A percentile compares a stretch with the other conserved stretches of the same genome.
These are phyloP conservation scores for Withania somnifera DNA, from an alignment of 305 asterid species.

Conservation along the genomic window DNA sequence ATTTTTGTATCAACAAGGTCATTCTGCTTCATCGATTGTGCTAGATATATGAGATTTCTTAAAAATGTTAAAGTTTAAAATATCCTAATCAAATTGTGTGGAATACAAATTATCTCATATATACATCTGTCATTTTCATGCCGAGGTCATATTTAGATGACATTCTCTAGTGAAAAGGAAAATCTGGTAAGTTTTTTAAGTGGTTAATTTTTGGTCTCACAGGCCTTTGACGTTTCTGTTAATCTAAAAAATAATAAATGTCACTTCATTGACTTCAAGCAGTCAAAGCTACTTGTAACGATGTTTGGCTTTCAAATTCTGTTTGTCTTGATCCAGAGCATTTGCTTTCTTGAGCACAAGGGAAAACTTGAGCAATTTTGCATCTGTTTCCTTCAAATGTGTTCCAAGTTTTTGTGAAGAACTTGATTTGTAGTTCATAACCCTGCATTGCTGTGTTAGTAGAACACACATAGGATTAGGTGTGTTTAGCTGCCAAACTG, in stretches of 20 bases:
- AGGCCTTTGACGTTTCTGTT: not conserved
- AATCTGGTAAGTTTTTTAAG: not conserved
- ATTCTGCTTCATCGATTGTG: not conserved
- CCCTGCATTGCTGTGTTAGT: not conserved
- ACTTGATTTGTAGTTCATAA: not conserved
- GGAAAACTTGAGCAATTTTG: not conserved
- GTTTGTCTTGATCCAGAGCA: not conserved
- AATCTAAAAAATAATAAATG: not conserved
- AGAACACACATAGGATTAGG: not conserved
- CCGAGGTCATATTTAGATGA: too few species aligned
- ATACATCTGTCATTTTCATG: not conserved
- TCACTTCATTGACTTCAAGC: not conserved
- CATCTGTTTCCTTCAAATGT: not conserved
- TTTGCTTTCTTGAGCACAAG: not conserved
- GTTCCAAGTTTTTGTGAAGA: not conserved
- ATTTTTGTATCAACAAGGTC: not conserved
- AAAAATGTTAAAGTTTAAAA: not conserved
- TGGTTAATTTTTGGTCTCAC: not conserved
- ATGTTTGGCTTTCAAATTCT: not conserved
- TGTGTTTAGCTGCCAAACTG: not conserved
- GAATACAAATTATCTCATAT: not conserved
- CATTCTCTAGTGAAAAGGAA: not conserved
- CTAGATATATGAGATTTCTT: not conserved
- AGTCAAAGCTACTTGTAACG: not conserved
- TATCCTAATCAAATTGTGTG: not conserved